Base-by-base conservation (phyloP, 2,329 filamentous ascomycete species). In the Capronia americana region DNA sequence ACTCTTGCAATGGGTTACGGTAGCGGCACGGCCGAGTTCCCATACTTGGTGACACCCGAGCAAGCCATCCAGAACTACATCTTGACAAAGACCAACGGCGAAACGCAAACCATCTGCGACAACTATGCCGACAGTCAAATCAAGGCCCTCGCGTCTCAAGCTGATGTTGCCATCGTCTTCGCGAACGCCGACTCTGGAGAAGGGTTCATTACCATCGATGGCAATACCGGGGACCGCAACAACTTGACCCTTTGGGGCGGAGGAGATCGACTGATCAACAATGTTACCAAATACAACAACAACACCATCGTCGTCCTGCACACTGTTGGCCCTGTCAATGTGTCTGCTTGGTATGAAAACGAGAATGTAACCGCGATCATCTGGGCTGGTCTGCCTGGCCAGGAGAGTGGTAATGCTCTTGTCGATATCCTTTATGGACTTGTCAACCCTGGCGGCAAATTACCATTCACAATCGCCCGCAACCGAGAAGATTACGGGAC, bases 301-400 rank as follows among this genome's bases (percentile, higher is more conserved):
- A 97, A 97, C 84, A 97, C 93, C 12, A 90, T 98, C 66, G 92
- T 98, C 17, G 87, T 97, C 64, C 90, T 98, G 66, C 94, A 98
- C 81, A 92, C 91, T 1, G 87, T 89, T 3, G 93, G 93, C 0
- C 88, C 93, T 0, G 91, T 96, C 4, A 80, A 96, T 0, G 79
- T 97, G 26, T 87, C 88, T 12, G 86, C 92, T 56, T 83, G 81
- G 79, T 78, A 82, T 38, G 74, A 81, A 63, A 78, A 90, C 73
- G 85, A 86, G 3, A 92, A 91, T 73, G 85, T 94, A 69, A 91
- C 89, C 57, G 90, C 88, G 44, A 89, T 93, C 64, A 81, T 93
- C 20, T 92, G 89, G 85, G 90, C 90, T 54, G 90, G 90, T 72
- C 81, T 93, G 50, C 90, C 90, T 0, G 90, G 90, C 32, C 87